phyloP scores from a whole-genome alignment of 1,284 basidiomycete species.

The Moniliophthora roreri region DNA sequence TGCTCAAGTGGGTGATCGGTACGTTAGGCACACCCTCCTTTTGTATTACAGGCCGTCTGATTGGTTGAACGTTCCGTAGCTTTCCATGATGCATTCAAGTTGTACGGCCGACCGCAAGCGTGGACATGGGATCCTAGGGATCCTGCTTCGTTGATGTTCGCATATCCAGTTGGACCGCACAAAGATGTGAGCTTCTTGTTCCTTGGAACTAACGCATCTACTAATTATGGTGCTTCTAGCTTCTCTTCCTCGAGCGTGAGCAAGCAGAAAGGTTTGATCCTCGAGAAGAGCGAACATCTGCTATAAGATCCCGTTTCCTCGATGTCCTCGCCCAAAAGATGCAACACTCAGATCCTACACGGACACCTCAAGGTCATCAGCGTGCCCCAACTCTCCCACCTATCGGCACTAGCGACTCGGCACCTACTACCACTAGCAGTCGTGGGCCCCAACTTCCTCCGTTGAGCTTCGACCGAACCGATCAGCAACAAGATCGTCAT shows the following conservation, averaged over 20 bases:
- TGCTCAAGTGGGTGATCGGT: conserved; percentile 96
- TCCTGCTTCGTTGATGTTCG: conserved; percentile 76
- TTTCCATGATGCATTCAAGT: conserved; percentile 82
- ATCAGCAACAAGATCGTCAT: conserved; percentile 21
- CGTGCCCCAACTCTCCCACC: not conserved
- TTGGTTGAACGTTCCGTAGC: conserved; percentile 38
- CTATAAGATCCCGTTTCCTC: conserved; percentile 62
- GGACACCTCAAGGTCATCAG: conserved; percentile 18
- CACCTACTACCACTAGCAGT: not conserved
- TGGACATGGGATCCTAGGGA: conserved; percentile 90
- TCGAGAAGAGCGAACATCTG: conserved; percentile 74
- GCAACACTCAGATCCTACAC: conserved; percentile 35
- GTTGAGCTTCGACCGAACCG: conserved; percentile 37
- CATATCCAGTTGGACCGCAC: conserved; percentile 73
- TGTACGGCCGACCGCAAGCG: conserved; percentile 82
- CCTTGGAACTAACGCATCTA: conserved; percentile 8
- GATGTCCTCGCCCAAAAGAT: conserved; percentile 69
- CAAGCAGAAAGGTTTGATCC: conserved; percentile 79
- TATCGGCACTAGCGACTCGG: not conserved
- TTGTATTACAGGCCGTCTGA: conserved; percentile 5
- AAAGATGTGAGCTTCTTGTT: conserved; percentile 57
- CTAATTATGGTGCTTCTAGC: conserved; percentile 36
- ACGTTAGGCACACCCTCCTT: conserved; percentile 19
- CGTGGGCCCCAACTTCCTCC: conserved; percentile 46
- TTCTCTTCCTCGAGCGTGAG: conserved; percentile 89